Evolutionary conservation across 176 grass and related monocot genomes (phyloP).

Genomic region (Musa acuminata): DNA sequence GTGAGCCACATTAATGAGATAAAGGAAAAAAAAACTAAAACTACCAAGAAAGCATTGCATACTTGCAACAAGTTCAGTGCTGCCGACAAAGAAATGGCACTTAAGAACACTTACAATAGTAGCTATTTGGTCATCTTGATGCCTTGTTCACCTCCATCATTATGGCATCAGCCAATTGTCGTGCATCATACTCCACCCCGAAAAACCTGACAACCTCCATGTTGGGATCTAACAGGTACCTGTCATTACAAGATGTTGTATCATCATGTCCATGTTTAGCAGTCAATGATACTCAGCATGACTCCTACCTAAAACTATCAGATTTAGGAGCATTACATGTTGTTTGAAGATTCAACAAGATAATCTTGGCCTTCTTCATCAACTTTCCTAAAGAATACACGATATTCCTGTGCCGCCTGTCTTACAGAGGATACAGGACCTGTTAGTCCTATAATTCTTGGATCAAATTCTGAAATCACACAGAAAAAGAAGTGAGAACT

Average conservation of each 20-base stretch:
- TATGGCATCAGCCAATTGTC: conserved; percentile 65
- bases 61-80: background rate
- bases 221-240: conserved; percentile 88
- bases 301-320: background rate
- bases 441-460: conserved; percentile 83
- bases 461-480: conserved; percentile 62
- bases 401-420: conserved; percentile 89
- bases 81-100: too few relatives aligned
- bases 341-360: conserved; percentile 81
- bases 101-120: background rate
- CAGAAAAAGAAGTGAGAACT: conserved; percentile 19
- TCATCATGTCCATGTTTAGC: conserved; percentile 19
- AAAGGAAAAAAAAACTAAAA: background rate
- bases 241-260: conserved; percentile 14
- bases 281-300: background rate
- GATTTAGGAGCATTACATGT: conserved; percentile 41
- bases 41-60: background rate
- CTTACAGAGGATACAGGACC: conserved; percentile 58
- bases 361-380: conserved; percentile 81
- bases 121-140: conserved; percentile 26
- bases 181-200: conserved; percentile 64
- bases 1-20: background rate
- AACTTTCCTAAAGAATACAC: conserved; percentile 81
- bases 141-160: conserved; percentile 48
- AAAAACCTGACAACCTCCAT: conserved; percentile 81